Base-by-base conservation (phyloP, 805 yeast genomes). In the Wickerhamomyces chaumierensis region DNA sequence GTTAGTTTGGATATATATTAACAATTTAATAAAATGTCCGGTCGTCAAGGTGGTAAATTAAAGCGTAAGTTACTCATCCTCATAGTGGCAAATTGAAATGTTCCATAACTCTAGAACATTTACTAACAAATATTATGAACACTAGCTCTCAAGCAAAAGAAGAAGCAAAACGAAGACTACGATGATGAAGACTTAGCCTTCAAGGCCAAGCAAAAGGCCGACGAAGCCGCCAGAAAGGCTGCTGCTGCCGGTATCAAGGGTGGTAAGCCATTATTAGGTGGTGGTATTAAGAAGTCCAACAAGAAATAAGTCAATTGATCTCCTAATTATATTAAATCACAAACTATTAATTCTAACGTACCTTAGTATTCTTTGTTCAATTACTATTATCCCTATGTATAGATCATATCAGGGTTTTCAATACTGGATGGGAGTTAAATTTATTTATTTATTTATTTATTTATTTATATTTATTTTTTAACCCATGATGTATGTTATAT, bases 41-140 rank as follows among this genome's bases (percentile, higher is more conserved):
- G 95, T 54, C 87, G 96, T 69, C 96, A 88, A 71, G 96, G 96
- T 58, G 96, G 96, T 56, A 88, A 88, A 62, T 78, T 88, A 43
- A 88, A 88, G 77, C 96, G 87, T 66, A 56, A 43, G 76, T 64
- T n/a, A n/a, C n/a, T n/a, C n/a, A n/a, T n/a, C n/a, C n/a, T n/a
- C n/a, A n/a, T n/a, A n/a, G n/a, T n/a, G n/a, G n/a, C n/a, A n/a
- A n/a, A n/a, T n/a, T n/a, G n/a, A n/a, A n/a, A n/a, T n/a, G n/a
- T n/a, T n/a, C n/a, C n/a, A n/a, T n/a, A n/a, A n/a, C n/a, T n/a
- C n/a, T n/a, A 8, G 18, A n/a, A 23, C 11, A 13, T 13, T 28
- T 5, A 28, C 16, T 7, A 28, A 28, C n/a, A 5, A 27, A 4
- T 15, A 16, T 42, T 5, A 13, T 9, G 23, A 41, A 36, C 16